Percentiles rank a stretch among this genome's conserved stretches.
phyloP scores from a whole-genome alignment of 2,329 filamentous ascomycete species.

The Colletotrichum simmondsii region DNA sequence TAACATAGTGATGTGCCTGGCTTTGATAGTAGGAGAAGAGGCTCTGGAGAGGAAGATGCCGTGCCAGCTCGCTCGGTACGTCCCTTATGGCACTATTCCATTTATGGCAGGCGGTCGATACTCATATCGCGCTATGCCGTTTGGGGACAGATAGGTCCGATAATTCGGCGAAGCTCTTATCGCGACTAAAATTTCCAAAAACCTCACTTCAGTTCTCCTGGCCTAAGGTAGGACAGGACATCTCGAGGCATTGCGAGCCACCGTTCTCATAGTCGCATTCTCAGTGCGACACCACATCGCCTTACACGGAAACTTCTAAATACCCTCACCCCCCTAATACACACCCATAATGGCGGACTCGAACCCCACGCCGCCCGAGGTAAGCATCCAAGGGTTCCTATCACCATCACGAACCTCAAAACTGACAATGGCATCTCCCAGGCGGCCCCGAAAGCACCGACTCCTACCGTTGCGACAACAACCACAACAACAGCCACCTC shows the following conservation, averaged over 20 bases:
- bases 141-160: constrained; percentile 27
- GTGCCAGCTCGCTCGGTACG: not conserved
- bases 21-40: not conserved
- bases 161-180: constrained; percentile 34
- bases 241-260: constrained; percentile 5
- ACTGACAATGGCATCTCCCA: constrained; percentile 15
- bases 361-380: constrained; percentile 37
- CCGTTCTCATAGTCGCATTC: not conserved
- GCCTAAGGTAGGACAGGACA: constrained; percentile 3
- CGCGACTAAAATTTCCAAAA: constrained; percentile 34
- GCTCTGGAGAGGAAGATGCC: not conserved
- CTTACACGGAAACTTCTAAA: not conserved
- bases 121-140: not conserved
- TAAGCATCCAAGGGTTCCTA: not conserved
- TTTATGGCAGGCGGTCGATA: constrained; percentile 12
- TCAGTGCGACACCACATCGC: not conserved
- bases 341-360: constrained; percentile 37
- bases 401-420: not conserved
- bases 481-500: constrained; percentile 40
- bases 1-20: not conserved
- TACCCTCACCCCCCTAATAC: not conserved
- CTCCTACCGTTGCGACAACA: constrained; percentile 6
- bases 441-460: constrained; percentile 13
- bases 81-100: not conserved
- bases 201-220: constrained; percentile 7